Base-by-base conservation (phyloP, 345 rosid species). In the Salix arbutifolia region DNA sequence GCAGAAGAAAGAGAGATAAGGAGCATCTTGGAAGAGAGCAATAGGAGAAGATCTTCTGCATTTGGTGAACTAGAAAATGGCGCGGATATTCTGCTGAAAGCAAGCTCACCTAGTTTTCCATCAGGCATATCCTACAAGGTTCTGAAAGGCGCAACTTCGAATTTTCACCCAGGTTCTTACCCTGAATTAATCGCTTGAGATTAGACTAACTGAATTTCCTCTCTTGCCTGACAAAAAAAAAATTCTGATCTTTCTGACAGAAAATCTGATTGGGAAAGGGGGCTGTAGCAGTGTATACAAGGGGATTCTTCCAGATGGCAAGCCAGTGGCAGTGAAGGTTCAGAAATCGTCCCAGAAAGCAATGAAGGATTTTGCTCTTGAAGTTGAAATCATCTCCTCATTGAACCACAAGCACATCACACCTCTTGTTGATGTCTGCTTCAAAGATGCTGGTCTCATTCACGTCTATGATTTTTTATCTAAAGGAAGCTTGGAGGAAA, bases 401-500 rank as follows among this genome's bases (percentile, higher is more conserved):
- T 53, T 93, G 80, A 85, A 83, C 61, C 94, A 93, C 84, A 82
- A 75, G 64, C 60, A 88, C 84, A 87, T 96, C 40, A 84, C 84
- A 23, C 91, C 94, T 76, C 83, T 96, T 10, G 71, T 81, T 6
- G 99, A 98, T 67, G 68, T 92, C 61, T 90, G 98, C 79, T 84
- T 92, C 13, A 83, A 83, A 66, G 80, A 83, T 74, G 62, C 76
- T 46, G 82, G 83, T 81, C 85, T 96, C 48, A 77, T 93, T 52
- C 91, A 98, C 17, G 89, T 93, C 65, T 96, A 93, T 72, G 87
- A 92, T 83, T 90, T 86, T 83, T 80, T 85, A 40, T 77, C 90
- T 9, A 84, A 56, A 61, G 98, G 99, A 78, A 96, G 92, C 91
- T 84, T 96, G 61, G 99, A 89, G 78, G 93, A 87, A 65, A 86